Percentiles rank a stretch among this genome's conserved stretches.
Conservation (phyloP, 2,329 filamentous ascomycete species). For the Penicillium sp. region DNA sequence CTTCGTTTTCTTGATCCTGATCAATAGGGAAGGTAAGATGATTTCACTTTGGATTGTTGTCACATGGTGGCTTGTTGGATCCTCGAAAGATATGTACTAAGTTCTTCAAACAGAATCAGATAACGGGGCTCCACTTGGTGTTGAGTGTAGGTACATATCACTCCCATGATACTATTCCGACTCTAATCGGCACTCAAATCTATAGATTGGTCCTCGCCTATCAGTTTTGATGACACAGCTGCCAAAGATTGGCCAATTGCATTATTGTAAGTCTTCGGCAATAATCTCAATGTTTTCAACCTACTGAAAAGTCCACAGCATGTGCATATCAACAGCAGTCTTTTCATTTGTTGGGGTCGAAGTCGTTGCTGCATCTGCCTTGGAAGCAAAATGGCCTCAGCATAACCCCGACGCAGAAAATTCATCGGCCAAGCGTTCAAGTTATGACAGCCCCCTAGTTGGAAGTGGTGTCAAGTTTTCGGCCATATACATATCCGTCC, state of each 20-base stretch:
- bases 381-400: slow-evolving; percentile 31
- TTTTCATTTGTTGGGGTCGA: slow-evolving; percentile 38
- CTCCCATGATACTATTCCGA: neutral
- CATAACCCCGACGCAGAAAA: neutral
- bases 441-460: neutral
- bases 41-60: neutral
- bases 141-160: slow-evolving; percentile 6
- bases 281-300: neutral
- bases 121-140: slow-evolving; percentile 9
- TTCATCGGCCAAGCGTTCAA: neutral
- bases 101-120: neutral
- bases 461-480: slow-evolving; percentile 27
- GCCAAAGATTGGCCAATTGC: slow-evolving; percentile 26
- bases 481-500: slow-evolving; percentile 31
- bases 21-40: slow-evolving; percentile 23
- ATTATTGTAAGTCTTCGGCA: slow-evolving; percentile 22
- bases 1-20: slow-evolving; percentile 19
- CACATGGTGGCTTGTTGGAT: neutral
- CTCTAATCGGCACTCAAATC: neutral
- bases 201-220: slow-evolving; percentile 12
- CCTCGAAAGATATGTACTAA: neutral
- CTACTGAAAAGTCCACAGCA: slow-evolving; percentile 12
- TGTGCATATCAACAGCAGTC: slow-evolving; percentile 31
- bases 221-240: slow-evolving; percentile 20
- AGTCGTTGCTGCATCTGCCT: slow-evolving; percentile 34